Percentiles rank a stretch among this genome's conserved stretches.
Conservation (phyloP, 371 early-diverging fungal genomes). For the Smittium culicis region DNA sequence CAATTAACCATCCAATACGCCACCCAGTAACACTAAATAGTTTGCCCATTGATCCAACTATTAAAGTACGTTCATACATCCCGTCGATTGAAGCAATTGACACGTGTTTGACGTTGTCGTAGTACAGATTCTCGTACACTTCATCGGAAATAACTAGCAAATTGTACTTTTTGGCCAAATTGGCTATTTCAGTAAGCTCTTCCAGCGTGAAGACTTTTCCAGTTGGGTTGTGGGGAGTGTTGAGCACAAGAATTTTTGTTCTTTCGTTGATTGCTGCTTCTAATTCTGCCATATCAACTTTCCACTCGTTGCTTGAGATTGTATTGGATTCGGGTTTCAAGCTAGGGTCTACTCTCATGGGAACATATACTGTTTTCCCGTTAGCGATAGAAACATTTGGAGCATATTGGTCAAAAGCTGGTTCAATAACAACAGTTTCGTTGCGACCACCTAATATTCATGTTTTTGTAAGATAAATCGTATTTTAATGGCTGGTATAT, state of each 20-base stretch:
- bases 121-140: conserved; percentile 87
- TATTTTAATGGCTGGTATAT: too few relatives aligned
- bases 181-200: conserved; percentile 66
- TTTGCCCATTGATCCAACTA: conserved; percentile 88
- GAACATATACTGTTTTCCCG: conserved; percentile 72
- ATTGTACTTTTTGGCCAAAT: conserved; percentile 64
- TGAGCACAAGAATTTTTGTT: conserved; percentile 81
- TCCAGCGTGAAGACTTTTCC: conserved; percentile 70
- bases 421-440: conserved; percentile 85
- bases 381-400: conserved; percentile 79
- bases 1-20: conserved; percentile 92
- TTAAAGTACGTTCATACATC: conserved; percentile 83
- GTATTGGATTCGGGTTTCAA: conserved; percentile 25
- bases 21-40: conserved; percentile 92
- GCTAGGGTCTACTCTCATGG: conserved; percentile 38
- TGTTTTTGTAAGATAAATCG: too few relatives aligned
- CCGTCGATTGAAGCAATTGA: conserved; percentile 68
- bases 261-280: conserved; percentile 55
- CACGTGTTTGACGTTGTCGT: conserved; percentile 47
- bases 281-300: conserved; percentile 67
- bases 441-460: conserved; percentile 60
- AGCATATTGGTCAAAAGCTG: conserved; percentile 89
- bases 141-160: conserved; percentile 84
- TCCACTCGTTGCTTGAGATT: conserved; percentile 61
- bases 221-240: conserved; percentile 93